A percentile compares a stretch with the other conserved stretches of the same genome.
Evolutionary conservation across 2,329 filamentous ascomycete species (phyloP).

Genomic region (Colletotrichum kahawae): DNA sequence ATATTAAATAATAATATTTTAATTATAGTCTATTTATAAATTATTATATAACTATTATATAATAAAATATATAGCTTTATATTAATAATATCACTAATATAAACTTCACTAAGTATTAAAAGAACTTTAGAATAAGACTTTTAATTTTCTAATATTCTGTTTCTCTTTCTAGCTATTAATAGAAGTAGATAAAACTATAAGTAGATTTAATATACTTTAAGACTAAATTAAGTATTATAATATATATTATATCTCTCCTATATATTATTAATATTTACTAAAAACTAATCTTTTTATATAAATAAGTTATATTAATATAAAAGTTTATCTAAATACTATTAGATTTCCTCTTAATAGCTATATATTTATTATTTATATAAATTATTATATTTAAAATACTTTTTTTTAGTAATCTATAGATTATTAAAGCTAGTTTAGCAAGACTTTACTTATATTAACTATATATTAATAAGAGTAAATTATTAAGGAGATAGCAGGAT

Average conservation of each 20-base stretch:
- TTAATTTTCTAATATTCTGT: neutral
- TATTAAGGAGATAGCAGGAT: neutral
- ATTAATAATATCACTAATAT: neutral
- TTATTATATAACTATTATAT: neutral
- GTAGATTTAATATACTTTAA: too few relatives aligned
- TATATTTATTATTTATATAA: neutral
- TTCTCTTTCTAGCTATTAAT: too few relatives aligned
- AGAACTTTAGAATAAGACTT: neutral
- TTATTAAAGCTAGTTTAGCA: neutral
- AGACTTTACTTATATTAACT: neutral
- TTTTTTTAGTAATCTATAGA: neutral
- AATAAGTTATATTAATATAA: too few relatives aligned
- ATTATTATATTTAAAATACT: neutral
- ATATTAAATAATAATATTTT: neutral
- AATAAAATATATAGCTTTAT: neutral
- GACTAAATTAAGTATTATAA: too few relatives aligned
- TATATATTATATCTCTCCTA: too few relatives aligned
- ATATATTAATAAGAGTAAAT: neutral
- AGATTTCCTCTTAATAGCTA: neutral
- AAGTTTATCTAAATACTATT: too few relatives aligned
- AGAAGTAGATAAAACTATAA: too few relatives aligned
- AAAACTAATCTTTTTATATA: too few relatives aligned
- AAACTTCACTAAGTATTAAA: neutral
- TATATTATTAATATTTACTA: too few relatives aligned
- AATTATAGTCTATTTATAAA: neutral